Evolutionary conservation across 257 asterid species (phyloP).

Genomic region (Rehmannia glutinosa): DNA sequence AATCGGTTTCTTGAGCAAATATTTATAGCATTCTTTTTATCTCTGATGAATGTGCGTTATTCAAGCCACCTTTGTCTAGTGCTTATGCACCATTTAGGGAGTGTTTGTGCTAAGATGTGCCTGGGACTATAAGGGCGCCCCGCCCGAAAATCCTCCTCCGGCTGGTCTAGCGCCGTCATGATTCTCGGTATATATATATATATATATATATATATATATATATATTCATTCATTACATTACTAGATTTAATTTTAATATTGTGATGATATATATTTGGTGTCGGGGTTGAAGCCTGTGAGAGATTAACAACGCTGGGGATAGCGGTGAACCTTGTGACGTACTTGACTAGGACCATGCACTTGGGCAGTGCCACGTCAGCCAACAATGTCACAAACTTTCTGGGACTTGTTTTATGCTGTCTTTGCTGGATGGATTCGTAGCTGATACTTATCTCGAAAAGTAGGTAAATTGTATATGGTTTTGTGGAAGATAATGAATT

Average conservation of each 20-base stretch:
- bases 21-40: too few relatives aligned
- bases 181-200: slow-evolving; percentile 59
- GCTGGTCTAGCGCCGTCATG: slow-evolving; percentile 86
- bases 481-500: neutral
- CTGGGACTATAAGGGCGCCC: slow-evolving; percentile 84
- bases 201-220: too few relatives aligned
- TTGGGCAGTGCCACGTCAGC: slow-evolving; percentile 73
- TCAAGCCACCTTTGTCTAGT: too few relatives aligned
- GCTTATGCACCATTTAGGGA: too few relatives aligned
- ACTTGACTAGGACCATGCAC: slow-evolving; percentile 85
- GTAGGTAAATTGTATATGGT: too few relatives aligned
- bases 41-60: too few relatives aligned
- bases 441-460: slow-evolving; percentile 82
- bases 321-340: slow-evolving; percentile 81
- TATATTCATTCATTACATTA: neutral
- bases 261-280: neutral
- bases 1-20: too few relatives aligned
- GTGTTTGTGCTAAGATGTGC: too few relatives aligned
- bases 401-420: slow-evolving; percentile 85
- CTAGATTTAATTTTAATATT: neutral
- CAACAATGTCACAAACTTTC: slow-evolving; percentile 73
- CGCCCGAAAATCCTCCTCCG: slow-evolving; percentile 58
- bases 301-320: slow-evolving; percentile 84
- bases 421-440: slow-evolving; percentile 70
- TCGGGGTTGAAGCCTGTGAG: slow-evolving; percentile 67